A percentile compares a stretch with the other conserved stretches of the same genome.
Conservation (phyloP, 2,329 filamentous ascomycete species). For the Paecilomyces fulvus region DNA sequence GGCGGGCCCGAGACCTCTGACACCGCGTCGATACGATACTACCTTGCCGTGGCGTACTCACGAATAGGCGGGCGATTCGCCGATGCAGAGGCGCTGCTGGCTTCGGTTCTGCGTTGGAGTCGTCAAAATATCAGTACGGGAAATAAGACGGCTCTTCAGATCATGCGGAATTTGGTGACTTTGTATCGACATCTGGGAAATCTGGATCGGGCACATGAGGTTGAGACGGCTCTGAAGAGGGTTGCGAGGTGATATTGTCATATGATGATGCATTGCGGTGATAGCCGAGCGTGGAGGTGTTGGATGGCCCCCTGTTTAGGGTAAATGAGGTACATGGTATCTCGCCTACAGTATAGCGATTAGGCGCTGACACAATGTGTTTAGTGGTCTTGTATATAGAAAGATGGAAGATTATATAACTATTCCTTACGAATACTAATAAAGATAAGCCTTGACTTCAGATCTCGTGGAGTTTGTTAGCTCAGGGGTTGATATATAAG, state of each 20-base stretch:
- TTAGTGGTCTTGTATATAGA: too few species aligned
- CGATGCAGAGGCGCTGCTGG: constrained; percentile 5
- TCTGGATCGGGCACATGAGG: constrained; percentile 8
- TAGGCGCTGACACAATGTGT: too few species aligned
- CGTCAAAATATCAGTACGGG: constrained; percentile 2
- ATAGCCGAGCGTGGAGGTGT: too few species aligned
- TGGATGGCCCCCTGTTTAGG: too few species aligned
- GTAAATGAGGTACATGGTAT: too few species aligned
- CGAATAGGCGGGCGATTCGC: constrained; percentile 5
- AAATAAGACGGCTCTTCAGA: constrained; percentile 5
- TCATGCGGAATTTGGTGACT: constrained; percentile 6
- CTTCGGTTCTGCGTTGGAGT: constrained; percentile 6
- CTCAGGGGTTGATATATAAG: too few species aligned
- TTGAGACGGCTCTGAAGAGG: constrained; percentile 6
- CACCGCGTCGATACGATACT: constrained; percentile 8
- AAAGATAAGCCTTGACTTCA: too few species aligned
- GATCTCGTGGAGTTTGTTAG: too few species aligned
- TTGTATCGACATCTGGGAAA: constrained; percentile 8
- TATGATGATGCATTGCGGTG: too few species aligned
- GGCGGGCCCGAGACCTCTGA: constrained; percentile 6
- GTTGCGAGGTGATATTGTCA: background rate
- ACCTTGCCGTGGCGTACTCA: constrained; percentile 7
- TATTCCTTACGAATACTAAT: too few species aligned
- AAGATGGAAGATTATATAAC: too few species aligned
- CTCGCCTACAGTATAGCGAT: too few species aligned